A percentile compares a stretch with the other conserved stretches of the same genome.
phyloP scores from a whole-genome alignment of 371 early-diverging fungal species.

The Haplosporangium sp. region DNA sequence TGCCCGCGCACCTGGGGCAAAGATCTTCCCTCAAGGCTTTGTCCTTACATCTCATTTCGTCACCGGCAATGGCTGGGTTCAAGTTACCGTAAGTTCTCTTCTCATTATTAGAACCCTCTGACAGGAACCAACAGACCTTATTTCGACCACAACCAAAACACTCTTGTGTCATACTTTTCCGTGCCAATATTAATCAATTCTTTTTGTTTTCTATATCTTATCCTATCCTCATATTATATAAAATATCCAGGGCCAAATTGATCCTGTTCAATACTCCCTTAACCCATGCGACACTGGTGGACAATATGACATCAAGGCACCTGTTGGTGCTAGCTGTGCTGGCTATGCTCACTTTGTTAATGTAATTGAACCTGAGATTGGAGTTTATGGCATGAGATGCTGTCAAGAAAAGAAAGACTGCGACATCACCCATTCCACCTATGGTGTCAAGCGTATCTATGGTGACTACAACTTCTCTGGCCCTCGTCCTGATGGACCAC shows the following conservation, averaged over 20 bases:
- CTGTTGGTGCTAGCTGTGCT: slow-evolving; percentile 56
- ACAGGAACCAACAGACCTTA: no score
- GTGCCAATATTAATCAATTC: no score
- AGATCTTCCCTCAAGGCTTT: slow-evolving; percentile 65
- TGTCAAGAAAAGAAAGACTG: slow-evolving; percentile 54
- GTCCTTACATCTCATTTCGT: slow-evolving; percentile 64
- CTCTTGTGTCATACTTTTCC: no score
- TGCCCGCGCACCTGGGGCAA: slow-evolving; percentile 58
- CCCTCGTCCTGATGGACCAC: slow-evolving; percentile 41
- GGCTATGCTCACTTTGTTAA: slow-evolving; percentile 62
- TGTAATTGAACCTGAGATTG: slow-evolving; percentile 61
- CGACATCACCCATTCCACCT: slow-evolving; percentile 45
- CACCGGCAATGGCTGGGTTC: slow-evolving; percentile 58
- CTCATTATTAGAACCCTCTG: no score
- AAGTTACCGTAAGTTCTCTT: slow-evolving; percentile 57
- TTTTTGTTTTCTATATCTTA: not conserved
- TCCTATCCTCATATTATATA: not conserved
- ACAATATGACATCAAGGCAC: slow-evolving; percentile 46
- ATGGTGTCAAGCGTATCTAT: slow-evolving; percentile 46
- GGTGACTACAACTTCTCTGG: slow-evolving; percentile 40
- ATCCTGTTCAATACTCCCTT: slow-evolving; percentile 61
- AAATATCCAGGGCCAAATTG: slow-evolving; percentile 59
- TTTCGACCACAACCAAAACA: no score
- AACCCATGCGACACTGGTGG: slow-evolving; percentile 62
- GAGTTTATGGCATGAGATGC: slow-evolving; percentile 63